Evolutionary conservation across 129 eudicot genomes (phyloP).

Genomic region (Artemisia tridentata): DNA sequence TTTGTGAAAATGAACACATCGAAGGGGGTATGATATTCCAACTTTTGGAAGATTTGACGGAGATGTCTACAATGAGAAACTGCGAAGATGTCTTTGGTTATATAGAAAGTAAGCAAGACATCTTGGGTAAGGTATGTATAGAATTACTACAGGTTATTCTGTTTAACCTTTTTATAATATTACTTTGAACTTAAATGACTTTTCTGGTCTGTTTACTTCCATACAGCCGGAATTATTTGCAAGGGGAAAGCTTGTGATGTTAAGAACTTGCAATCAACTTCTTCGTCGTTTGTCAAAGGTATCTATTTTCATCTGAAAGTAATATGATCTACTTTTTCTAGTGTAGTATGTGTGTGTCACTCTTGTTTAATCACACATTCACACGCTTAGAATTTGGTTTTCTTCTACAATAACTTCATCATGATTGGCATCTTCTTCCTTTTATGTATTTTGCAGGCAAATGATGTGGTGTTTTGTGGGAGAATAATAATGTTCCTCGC

Average conservation of each 20-base stretch:
- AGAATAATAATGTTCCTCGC: slow-evolving; percentile 97
- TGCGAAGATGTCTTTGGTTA: slow-evolving; percentile 91
- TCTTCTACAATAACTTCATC: too few species aligned
- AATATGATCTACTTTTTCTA: not conserved
- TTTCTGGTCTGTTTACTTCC: slow-evolving; percentile 11
- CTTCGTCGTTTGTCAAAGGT: slow-evolving; percentile 98
- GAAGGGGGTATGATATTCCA: slow-evolving; percentile 99
- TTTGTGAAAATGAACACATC: slow-evolving; percentile 93
- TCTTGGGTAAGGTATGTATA: slow-evolving; percentile 81
- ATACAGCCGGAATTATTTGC: slow-evolving; percentile 89
- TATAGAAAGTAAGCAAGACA: slow-evolving; percentile 96
- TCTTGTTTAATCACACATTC: not conserved
- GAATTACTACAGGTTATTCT: not conserved
- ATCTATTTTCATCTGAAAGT: slow-evolving; percentile 8
- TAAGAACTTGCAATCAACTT: slow-evolving; percentile 96
- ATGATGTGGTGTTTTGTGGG: slow-evolving; percentile 95
- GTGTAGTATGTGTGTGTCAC: not conserved
- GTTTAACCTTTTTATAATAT: not conserved
- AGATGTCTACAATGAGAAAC: slow-evolving; percentile 97
- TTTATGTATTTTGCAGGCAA: slow-evolving; percentile 54
- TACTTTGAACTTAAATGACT: not conserved
- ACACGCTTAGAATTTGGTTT: too few species aligned
- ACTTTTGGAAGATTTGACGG: slow-evolving; percentile 94
- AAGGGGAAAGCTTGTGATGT: slow-evolving; percentile 97
- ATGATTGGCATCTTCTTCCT: not conserved